Percentiles rank a stretch among this genome's conserved stretches.
These are phyloP conservation scores for Esteya vermicola DNA, from an alignment of 2,329 filamentous ascomycete species.

Conservation along the genomic window DNA sequence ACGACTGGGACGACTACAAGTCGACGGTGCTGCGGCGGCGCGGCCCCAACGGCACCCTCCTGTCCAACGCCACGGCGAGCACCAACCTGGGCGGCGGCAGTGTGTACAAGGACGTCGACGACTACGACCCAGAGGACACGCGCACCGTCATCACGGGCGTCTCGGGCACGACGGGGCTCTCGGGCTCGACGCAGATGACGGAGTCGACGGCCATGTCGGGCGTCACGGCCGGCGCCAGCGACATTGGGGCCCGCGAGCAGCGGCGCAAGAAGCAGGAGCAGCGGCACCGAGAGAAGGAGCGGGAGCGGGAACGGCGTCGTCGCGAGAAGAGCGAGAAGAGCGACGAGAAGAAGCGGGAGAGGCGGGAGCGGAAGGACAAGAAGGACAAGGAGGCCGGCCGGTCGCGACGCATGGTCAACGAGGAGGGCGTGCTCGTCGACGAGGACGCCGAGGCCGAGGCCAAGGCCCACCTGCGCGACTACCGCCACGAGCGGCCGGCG, in stretches of 20 bases:
- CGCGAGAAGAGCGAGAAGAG: constrained; percentile 19
- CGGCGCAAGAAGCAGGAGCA: constrained; percentile 36
- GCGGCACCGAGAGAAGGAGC: constrained; percentile 34
- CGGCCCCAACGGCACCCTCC: constrained; percentile 75
- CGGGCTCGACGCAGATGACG: no score
- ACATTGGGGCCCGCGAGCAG: constrained; percentile 40
- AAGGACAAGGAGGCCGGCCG: constrained; percentile 17
- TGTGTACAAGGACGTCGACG: constrained; percentile 60
- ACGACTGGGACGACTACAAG: constrained; percentile 98
- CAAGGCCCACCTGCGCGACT: constrained; percentile 59
- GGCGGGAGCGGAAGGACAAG: constrained; percentile 39
- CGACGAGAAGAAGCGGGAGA: constrained; percentile 27
- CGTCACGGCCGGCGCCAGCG: constrained; percentile 42
- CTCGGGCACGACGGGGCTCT: constrained; percentile 10
- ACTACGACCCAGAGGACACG: constrained; percentile 23
- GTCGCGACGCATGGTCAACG: constrained; percentile 30
- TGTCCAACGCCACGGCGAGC: constrained; percentile 68
- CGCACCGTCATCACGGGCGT: constrained; percentile 23
- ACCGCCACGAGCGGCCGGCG: constrained; percentile 76
- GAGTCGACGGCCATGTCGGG: no score
- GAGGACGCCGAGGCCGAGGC: constrained; percentile 48
- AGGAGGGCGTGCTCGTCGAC: constrained; percentile 49
- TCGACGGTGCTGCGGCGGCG: constrained; percentile 79
- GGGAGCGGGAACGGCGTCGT: constrained; percentile 22
- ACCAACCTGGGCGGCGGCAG: constrained; percentile 82